Base-by-base conservation (phyloP, 139 green algal genomes). In the Chlamydomonas asymmetrica region DNA sequence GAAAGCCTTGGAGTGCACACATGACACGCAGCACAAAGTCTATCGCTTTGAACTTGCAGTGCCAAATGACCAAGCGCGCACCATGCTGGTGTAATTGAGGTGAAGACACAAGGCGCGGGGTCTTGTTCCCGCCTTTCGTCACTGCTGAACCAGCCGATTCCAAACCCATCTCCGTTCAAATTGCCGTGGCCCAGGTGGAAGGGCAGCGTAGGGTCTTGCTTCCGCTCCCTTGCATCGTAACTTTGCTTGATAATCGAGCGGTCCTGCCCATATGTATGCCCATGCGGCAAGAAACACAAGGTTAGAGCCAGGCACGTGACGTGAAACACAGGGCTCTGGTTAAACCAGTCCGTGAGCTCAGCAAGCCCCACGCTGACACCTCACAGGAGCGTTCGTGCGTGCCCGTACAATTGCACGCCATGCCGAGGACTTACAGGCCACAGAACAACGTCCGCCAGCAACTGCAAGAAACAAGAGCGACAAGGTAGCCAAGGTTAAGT, bases 141-240 rank as follows among this genome's bases (percentile, higher is more conserved):
- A 0, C 71, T 23, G 18, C 39, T 87, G 80, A 90, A 97, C 93
- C 91, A 97, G 27, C 94, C 94, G 60, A 98, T 96, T 56, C 94
- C 94, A 78, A 97, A 79, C 23, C 73, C 94, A 72, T 98, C 94
- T 13, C 91, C 95, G 77, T 98, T 98, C 0, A 98, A 74, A 78
- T 97, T 98, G 56, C 95, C 93, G 66, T 97, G 88, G 7, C 74
- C 80, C 25, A 97, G 75, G 68, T 97, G 92, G 41, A 82, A 85
- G 20, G 90, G 92, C 35, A 85, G 78, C 0, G 74, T 88, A 6
- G 81, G 82, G 66, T 97, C 89, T 52, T 85, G 86, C 56, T 93
- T 80, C 2, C 95, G 82, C 81, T 98, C 95, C 13, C 90, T 80
- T 0, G 95, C 95, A 52, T 98, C 94, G 67, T 98, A 98, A 3